Evolutionary conservation across 2,329 filamentous ascomycete species (phyloP), one percentile per base, ranked within the genome.

Genomic region (Aspergillus transmontanensis): DNA sequence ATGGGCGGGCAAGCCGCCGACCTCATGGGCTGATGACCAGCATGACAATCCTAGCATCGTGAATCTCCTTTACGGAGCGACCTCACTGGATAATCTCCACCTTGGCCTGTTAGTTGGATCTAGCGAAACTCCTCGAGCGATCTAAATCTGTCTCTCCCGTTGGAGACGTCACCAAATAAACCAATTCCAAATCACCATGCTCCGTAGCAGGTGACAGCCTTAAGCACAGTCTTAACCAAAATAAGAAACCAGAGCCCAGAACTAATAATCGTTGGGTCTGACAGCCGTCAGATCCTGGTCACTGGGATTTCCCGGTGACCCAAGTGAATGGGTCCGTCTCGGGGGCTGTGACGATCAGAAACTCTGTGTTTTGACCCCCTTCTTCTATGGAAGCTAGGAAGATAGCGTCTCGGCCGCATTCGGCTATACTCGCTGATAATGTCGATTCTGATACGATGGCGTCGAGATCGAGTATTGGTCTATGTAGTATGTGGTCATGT

Each of bases 261-360:
- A 68, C 59, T 21, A 60, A 59, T 36, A 53, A 45, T 43, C 43
- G 43, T 54, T 63, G 62, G 55, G 64, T 48, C 59, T 66, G 64
- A 64, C 68, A 68, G 64, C 64, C 60, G 60, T 64, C 62, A 60
- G 21, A 68, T 41, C 64, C 68, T 62, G 66, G 66, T 66, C 64
- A 45, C 64, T 67, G 66, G 69, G 65, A 65, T 64, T 64, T 68
- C 54, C 67, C 64, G 45, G 61, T 64, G 65, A 64, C 62, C 68
- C 64, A 65, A 51, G 58, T 60, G 61, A 60, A 64, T 64, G 64
- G 65, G 59, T 61, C 63, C 60, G 58, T 53, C 61, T 64, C 60
- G 59, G 64, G 58, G 56, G 43, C 41, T 57, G 57, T 61, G 66
- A 60, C 63, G 64, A 70, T 70, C 64, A 63, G 57, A 64, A 62